A percentile compares a stretch with the other conserved stretches of the same genome.
Evolutionary conservation across 192 early-diverging fungal species (phyloP).

Genomic region (Chytriomyces confervae): DNA sequence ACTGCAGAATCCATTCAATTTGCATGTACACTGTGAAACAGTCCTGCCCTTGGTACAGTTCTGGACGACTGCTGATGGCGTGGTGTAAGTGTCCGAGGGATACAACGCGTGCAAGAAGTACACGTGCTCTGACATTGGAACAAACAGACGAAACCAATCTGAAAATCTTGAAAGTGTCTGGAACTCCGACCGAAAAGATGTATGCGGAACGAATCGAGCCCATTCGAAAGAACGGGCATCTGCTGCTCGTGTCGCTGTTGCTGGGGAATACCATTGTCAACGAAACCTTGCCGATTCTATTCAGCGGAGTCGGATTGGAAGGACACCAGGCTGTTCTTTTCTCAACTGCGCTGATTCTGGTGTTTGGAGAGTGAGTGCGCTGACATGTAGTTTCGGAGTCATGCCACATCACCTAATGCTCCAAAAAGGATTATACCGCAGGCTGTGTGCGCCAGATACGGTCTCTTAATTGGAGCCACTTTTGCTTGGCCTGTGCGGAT

Average conservation of each 20-base stretch:
- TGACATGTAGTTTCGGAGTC: not conserved
- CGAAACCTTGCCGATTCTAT: constrained; percentile 70
- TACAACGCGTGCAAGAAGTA: no score
- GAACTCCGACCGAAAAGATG: constrained; percentile 65
- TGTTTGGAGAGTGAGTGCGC: constrained; percentile 83
- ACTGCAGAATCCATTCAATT: constrained; percentile 28
- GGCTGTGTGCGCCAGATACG: constrained; percentile 85
- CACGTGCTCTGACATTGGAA: constrained; percentile 68
- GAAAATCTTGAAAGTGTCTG: constrained; percentile 79
- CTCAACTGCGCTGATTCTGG: constrained; percentile 86
- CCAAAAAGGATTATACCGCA: constrained; percentile 81
- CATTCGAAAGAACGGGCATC: constrained; percentile 87
- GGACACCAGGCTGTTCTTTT: constrained; percentile 84
- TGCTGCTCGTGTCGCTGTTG: constrained; percentile 92
- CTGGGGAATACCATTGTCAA: constrained; percentile 95
- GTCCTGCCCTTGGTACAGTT: no score
- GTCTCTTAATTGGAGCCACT: constrained; percentile 86
- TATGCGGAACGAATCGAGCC: constrained; percentile 86
- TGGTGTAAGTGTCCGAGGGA: no score
- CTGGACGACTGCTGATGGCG: no score
- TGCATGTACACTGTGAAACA: not conserved
- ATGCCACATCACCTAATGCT: not conserved
- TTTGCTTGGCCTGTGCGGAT: constrained; percentile 76
- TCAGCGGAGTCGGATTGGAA: constrained; percentile 50
- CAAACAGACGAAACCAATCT: constrained; percentile 77